phyloP scores from a whole-genome alignment of 805 yeast species.

The Saturnispora halmiae region DNA sequence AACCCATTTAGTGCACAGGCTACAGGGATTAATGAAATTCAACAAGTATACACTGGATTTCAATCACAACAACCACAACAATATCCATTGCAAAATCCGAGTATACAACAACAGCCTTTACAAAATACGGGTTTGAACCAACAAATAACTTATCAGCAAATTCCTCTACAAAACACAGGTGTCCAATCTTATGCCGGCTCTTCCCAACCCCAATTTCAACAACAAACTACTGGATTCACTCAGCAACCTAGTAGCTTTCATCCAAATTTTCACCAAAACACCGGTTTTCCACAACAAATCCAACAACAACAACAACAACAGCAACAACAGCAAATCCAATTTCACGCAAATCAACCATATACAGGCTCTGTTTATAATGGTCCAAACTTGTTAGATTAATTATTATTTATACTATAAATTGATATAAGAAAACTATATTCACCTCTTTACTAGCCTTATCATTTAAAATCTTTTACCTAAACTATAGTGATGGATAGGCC shows the following conservation, averaged over 20 bases:
- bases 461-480: too few species aligned
- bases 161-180: conserved; percentile 1
- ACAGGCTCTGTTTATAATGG: conserved; percentile 23
- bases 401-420: not conserved
- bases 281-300: conserved; percentile 10
- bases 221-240: conserved; percentile 9
- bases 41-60: conserved; percentile 15
- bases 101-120: not conserved
- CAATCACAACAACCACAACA: conserved; percentile 18
- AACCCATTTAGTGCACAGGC: conserved; percentile 5
- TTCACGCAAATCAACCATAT: not conserved
- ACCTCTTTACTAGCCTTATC: too few species aligned
- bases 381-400: conserved; percentile 20
- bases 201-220: conserved; percentile 15
- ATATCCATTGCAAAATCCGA: conserved; percentile 7
- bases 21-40: not conserved
- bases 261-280: not conserved
- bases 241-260: conserved; percentile 10
- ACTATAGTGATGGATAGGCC: conserved; percentile 28
- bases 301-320: conserved; percentile 4
- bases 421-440: too few species aligned
- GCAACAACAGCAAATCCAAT: conserved; percentile 7
- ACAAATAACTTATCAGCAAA: too few species aligned
- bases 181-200: conserved; percentile 4
- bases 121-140: not conserved